Conservation (phyloP, 129 eudicot genomes). For the Centella asiatica region DNA sequence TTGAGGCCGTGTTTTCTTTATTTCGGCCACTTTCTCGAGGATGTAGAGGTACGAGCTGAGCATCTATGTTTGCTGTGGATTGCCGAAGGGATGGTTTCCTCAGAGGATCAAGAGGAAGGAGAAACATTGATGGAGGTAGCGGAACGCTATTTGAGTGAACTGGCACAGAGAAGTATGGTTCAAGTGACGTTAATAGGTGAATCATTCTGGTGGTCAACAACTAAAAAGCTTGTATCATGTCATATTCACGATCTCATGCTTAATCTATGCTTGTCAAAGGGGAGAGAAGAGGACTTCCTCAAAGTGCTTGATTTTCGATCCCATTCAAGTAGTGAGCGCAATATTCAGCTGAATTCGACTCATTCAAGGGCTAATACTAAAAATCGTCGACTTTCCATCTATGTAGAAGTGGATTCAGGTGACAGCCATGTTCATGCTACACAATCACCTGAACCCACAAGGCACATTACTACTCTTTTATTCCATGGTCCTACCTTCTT, state of each 20-base stretch:
- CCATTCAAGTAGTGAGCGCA: too few relatives aligned
- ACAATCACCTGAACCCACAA: too few relatives aligned
- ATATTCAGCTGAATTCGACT: too few relatives aligned
- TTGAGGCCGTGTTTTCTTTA: constrained; percentile 21
- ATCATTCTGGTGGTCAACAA: not conserved
- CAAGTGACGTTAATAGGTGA: not conserved
- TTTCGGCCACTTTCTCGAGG: constrained; percentile 15
- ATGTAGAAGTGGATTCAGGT: too few relatives aligned
- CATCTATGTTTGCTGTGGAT: constrained; percentile 17
- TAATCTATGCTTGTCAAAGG: not conserved
- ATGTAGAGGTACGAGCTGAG: constrained; percentile 11
- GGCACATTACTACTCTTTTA: too few relatives aligned
- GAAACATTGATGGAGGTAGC: not conserved
- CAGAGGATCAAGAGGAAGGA: constrained; percentile 2
- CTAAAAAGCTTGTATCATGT: not conserved
- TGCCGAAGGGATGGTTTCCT: constrained; percentile 19
- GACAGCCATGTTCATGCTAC: too few relatives aligned
- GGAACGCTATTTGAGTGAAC: not conserved
- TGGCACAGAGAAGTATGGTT: not conserved
- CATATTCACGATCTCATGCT: not conserved
- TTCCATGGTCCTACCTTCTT: too few relatives aligned
- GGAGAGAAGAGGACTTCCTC: not conserved
- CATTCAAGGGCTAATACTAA: too few relatives aligned
- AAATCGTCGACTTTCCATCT: too few relatives aligned
- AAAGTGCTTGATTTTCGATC: not conserved